Base-by-base conservation (phyloP, 345 rosid species). In the Mallotus nudiflorus region DNA sequence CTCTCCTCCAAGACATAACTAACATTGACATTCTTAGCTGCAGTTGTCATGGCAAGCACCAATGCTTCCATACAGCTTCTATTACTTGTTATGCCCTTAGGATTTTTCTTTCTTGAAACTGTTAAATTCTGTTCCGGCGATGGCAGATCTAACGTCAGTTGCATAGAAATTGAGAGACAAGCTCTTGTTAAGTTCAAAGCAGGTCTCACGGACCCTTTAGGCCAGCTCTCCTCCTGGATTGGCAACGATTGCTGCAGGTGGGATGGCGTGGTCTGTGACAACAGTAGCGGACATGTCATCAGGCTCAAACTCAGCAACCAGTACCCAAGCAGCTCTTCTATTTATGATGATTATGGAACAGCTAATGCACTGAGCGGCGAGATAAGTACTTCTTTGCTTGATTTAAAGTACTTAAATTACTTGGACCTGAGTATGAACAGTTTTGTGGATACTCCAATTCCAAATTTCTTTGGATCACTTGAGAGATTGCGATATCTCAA, bases 361-460 rank as follows among this genome's bases (percentile, higher is more conserved):
- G 37, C 37, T 33, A 33, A 33, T 33, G 37, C 37, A 33, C 42
- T 72, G 19, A 14, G 56, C 3, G 80, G 75, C 42, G 50, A 71
- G 71, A 59, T 76, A 24, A 66, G 33, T 66, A 20, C 72, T 49
- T 71, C 80, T 53, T 35, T 76, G 49, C 62, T 66, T 42, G 56
- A 71, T 12, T 64, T 76, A 67, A 71, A 66, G n/a, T 37, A 70
- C 20, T 59, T 76, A n/a, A 63, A 42, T 0, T 76, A 70, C 72
- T 66, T 76, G 45, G 75, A 76, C 65, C 35, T 76, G 25, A 76
- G 80, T n/a, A 22, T 16, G 27, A 76, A 76, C 37, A 35, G 44
- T 37, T 76, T 76, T n/a, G 35, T 11, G 45, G 67, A 67, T 27
- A 64, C n/a, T 5, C 31, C 49, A 18, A 28, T 76, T 27, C 75